These are phyloP conservation scores for Podila clonocystis DNA, from an alignment of 192 early-diverging fungal species.

Conservation along the genomic window DNA sequence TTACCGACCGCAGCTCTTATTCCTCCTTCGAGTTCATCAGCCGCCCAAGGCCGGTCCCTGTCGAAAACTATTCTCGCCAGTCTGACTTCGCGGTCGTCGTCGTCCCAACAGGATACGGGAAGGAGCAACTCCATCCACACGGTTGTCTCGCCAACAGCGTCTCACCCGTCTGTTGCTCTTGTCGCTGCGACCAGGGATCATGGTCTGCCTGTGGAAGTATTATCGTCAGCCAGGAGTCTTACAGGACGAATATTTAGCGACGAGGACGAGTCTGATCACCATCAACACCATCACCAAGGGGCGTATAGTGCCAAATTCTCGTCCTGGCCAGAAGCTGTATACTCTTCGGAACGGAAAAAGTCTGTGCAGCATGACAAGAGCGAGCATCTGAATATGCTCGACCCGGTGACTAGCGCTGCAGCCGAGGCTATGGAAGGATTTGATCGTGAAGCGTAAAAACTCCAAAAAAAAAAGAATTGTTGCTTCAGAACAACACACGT, in stretches of 20 bases:
- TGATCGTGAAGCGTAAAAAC: background rate
- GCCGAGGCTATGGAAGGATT: background rate
- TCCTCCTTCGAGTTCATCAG: background rate
- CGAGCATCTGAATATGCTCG: background rate
- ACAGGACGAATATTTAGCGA: no score
- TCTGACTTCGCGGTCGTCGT: background rate
- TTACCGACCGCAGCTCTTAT: background rate
- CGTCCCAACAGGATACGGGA: background rate
- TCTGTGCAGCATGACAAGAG: background rate
- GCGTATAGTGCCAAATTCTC: background rate
- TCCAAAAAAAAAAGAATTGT: background rate
- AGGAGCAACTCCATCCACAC: background rate
- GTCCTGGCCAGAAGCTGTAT: background rate
- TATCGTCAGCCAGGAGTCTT: no score
- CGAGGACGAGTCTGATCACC: no score
- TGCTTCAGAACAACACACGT: no score
- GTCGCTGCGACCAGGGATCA: no score
- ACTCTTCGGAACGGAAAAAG: background rate
- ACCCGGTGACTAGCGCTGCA: background rate
- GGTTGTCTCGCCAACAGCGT: background rate
- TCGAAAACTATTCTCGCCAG: conserved; percentile 3
- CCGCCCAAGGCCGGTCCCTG: background rate
- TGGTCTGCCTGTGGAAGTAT: no score
- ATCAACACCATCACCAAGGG: background rate
- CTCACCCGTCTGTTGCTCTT: no score